Percentiles rank a stretch among this genome's conserved stretches.
phyloP scores from a whole-genome alignment of 225 moss, liverwort and hornwort species.

The Bryum argenteum region DNA sequence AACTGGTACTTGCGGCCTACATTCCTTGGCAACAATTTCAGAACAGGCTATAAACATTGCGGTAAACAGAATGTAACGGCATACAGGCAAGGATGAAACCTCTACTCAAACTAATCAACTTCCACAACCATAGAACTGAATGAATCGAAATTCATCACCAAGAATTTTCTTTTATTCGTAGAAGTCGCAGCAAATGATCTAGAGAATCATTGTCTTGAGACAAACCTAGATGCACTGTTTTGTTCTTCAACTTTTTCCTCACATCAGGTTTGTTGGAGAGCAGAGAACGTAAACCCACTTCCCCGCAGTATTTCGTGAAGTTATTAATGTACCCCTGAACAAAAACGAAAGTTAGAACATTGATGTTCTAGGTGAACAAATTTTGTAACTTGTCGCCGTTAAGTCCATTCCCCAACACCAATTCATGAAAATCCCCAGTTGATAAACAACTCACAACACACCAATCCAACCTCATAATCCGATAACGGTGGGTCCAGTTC shows the following conservation, averaged over 20 bases:
- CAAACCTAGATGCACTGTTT: constrained; percentile 71
- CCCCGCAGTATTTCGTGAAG: constrained; percentile 70
- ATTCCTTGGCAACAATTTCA: constrained; percentile 35
- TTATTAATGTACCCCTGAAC: constrained; percentile 67
- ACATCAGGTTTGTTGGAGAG: constrained; percentile 53
- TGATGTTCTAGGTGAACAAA: background rate
- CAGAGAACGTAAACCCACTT: constrained; percentile 61
- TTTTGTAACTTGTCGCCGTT: too few relatives aligned
- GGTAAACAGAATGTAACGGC: background rate
- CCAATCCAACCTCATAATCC: constrained; percentile 55
- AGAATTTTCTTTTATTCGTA: constrained; percentile 1
- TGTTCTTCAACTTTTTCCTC: constrained; percentile 49
- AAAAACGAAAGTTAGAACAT: constrained; percentile 1
- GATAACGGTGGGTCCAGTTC: constrained; percentile 53
- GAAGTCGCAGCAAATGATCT: too few relatives aligned
- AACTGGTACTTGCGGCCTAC: constrained; percentile 79
- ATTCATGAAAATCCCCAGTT: too few relatives aligned
- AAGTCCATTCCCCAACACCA: too few relatives aligned
- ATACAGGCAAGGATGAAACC: background rate
- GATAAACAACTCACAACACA: too few relatives aligned
- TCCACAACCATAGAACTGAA: background rate
- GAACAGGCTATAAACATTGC: constrained; percentile 4
- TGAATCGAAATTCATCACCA: background rate
- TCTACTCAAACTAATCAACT: background rate
- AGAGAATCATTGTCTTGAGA: constrained; percentile 3